Conservation (phyloP, 1,139 yeast species). For the Kurtzmaniella quercitrusa region DNA sequence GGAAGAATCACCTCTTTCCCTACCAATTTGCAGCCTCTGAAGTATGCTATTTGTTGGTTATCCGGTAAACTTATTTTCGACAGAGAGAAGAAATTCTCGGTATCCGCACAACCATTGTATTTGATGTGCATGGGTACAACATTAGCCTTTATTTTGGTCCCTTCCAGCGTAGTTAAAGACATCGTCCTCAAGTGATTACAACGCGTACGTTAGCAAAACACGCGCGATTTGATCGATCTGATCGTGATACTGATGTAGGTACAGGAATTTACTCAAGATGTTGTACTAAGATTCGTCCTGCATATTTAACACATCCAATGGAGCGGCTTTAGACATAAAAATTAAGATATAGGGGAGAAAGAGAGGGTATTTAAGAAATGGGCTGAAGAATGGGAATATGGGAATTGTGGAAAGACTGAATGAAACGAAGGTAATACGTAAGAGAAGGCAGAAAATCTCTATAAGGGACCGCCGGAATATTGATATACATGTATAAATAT, state of each 20-base stretch:
- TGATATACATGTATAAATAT: too few species aligned
- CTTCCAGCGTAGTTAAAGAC: constrained; percentile 5
- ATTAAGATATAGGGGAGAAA: too few species aligned
- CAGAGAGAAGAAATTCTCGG: constrained; percentile 33
- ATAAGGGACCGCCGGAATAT: too few species aligned
- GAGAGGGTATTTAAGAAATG: too few species aligned
- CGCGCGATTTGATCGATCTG: neutral
- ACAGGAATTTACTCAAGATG: too few species aligned
- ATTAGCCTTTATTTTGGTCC: constrained; percentile 18
- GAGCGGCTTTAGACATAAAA: too few species aligned
- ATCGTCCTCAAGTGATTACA: neutral
- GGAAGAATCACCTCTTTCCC: constrained; percentile 24
- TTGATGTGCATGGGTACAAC: constrained; percentile 39
- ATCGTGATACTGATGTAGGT: neutral
- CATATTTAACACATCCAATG: too few species aligned
- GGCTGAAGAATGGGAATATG: too few species aligned
- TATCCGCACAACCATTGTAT: constrained; percentile 36
- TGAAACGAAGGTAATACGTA: too few species aligned
- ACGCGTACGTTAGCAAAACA: neutral
- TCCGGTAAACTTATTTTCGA: constrained; percentile 21
- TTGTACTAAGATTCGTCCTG: too few species aligned
- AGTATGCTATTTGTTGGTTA: constrained; percentile 24
- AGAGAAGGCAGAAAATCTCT: too few species aligned
- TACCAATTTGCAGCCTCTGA: constrained; percentile 37
- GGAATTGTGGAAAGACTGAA: too few species aligned